phyloP scores from a whole-genome alignment of 2,329 filamentous ascomycete species.

The Aureobasidium sp. region DNA sequence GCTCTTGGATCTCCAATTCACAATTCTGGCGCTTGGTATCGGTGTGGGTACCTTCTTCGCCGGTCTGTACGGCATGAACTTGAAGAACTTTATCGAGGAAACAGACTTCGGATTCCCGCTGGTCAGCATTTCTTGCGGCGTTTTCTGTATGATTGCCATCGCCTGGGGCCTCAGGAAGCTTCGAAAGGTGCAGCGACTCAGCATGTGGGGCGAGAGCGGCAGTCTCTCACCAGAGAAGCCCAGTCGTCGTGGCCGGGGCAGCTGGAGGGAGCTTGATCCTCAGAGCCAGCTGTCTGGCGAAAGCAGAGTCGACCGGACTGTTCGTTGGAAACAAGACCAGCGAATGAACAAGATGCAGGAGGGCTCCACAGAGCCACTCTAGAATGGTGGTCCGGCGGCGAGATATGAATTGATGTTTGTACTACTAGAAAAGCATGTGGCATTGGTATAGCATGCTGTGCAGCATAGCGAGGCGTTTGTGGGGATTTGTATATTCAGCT shows the following conservation, averaged over 20 bases:
- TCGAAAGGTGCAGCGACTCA: slow-evolving; percentile 76
- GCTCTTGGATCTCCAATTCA: slow-evolving; percentile 94
- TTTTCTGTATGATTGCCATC: slow-evolving; percentile 71
- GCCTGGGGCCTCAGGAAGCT: slow-evolving; percentile 78
- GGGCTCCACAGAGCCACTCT: slow-evolving; percentile 4
- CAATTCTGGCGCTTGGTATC: slow-evolving; percentile 87
- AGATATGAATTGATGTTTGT: slow-evolving; percentile 4
- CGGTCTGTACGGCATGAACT: slow-evolving; percentile 99
- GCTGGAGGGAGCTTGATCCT: slow-evolving; percentile 25
- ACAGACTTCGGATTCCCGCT: slow-evolving; percentile 76
- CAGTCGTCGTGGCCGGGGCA: slow-evolving; percentile 22
- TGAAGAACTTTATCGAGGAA: slow-evolving; percentile 98
- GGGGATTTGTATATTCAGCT: background rate
- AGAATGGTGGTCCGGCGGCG: background rate
- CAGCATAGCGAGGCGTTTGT: slow-evolving; percentile 12
- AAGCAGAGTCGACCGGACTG: slow-evolving; percentile 23
- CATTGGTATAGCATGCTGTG: background rate
- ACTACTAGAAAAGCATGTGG: slow-evolving; percentile 8
- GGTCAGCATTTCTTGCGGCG: slow-evolving; percentile 63
- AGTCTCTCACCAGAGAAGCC: slow-evolving; percentile 22
- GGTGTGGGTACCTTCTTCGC: slow-evolving; percentile 92
- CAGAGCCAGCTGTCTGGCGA: slow-evolving; percentile 15
- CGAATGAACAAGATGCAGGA: slow-evolving; percentile 14
- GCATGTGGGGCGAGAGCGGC: slow-evolving; percentile 66
- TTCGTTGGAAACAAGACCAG: slow-evolving; percentile 23